Base-by-base conservation (phyloP, 139 green algal genomes). In the Chlorella sp. region DNA sequence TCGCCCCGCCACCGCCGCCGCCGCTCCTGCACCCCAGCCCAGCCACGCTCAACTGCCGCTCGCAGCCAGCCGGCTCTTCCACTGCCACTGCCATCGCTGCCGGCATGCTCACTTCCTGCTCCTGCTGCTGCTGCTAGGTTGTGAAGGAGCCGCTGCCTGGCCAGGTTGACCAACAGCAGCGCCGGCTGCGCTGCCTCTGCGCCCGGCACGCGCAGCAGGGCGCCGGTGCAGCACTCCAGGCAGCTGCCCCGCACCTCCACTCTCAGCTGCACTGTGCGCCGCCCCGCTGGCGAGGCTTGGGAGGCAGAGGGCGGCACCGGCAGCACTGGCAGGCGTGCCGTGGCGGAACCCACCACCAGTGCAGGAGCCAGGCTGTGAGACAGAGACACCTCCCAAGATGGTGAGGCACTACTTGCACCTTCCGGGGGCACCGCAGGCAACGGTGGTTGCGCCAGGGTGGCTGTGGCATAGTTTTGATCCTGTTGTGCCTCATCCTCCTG, bases 181-280 rank as follows among this genome's bases (percentile, higher is more conserved):
- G 84, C 84, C 4, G 68, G 28, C 68, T 66, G 40, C 32, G 37
- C 34, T 3, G 64, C 39, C 3, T 15, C 39, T 2, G 30, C 42
- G 4, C 66, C 84, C 5, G 84, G 84, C 37, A 88, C 22, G 61
- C 66, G 73, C 39, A 88, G 68, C 66, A 66, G 32, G 12, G 84
- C 84, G 11, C 66, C 84, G 22, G 40, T 88, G 66, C 84, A 88
- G 68, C 71, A 9, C 68, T 88, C 84, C 64, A 88, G 42, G 61
- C 83, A 61, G 37, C 36, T 57, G 39, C 84, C 84, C 2, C 68
- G 84, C 39, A 81, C 84, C 30, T 48, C 84, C 39, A 88, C 84
- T 2, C 37, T 69, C 66, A 88, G 28, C 84, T 36, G 84, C 39
- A 80, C 84, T 3, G 26, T 15, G 14, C 22, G 37, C 68, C n/a